Conservation (phyloP, 768 basidiomycete species). For the Tylopilus subfusipes region DNA sequence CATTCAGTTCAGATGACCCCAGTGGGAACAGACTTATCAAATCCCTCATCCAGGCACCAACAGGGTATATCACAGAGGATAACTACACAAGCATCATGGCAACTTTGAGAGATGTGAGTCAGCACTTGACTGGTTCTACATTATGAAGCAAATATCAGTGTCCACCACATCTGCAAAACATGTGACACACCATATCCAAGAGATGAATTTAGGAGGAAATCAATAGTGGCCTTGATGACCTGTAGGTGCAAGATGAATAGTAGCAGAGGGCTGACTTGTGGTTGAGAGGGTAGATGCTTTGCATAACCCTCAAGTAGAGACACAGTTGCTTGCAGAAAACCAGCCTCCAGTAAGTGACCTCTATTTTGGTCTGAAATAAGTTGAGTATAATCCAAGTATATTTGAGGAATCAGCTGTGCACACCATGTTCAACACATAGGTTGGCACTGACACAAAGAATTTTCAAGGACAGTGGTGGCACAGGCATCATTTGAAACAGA, state of each 20-base stretch:
- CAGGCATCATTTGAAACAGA: slow-evolving; percentile 43
- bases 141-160: too few relatives aligned
- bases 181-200: slow-evolving; percentile 63
- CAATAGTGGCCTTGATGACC: too few relatives aligned
- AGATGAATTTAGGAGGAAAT: slow-evolving; percentile 73
- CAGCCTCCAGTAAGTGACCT: slow-evolving; percentile 62
- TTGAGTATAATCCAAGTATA: slow-evolving; percentile 1
- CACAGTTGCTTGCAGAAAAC: too few relatives aligned
- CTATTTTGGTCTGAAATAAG: slow-evolving; percentile 64
- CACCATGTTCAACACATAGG: slow-evolving; percentile 80
- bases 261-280: slow-evolving; percentile 45
- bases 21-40: slow-evolving; percentile 22
- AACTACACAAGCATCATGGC: slow-evolving; percentile 65
- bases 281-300: too few relatives aligned
- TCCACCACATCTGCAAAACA: background rate
- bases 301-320: slow-evolving; percentile 66
- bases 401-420: slow-evolving; percentile 19
- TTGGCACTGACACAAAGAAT: slow-evolving; percentile 80
- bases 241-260: slow-evolving; percentile 62
- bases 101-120: slow-evolving; percentile 66
- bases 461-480: slow-evolving; percentile 55
- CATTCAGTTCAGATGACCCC: slow-evolving; percentile 13
- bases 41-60: slow-evolving; percentile 55
- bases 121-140: slow-evolving; percentile 66
- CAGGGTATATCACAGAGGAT: slow-evolving; percentile 65